Conservation (phyloP, 2,329 filamentous ascomycete species). For the Cordyceps tenuipes region DNA sequence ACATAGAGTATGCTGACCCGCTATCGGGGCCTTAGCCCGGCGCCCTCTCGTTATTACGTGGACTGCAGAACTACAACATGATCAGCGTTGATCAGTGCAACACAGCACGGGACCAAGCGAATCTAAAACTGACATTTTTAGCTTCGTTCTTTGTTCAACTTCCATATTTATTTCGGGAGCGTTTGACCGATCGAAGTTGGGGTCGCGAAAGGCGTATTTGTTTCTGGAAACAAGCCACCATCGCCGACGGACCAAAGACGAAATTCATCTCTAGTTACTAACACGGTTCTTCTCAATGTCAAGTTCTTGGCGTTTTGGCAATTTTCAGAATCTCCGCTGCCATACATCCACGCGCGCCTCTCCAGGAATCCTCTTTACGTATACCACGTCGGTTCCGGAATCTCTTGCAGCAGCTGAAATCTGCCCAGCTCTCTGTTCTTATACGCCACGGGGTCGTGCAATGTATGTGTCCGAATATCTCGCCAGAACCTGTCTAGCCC, state of each 20-base stretch:
- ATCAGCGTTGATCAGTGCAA: background rate
- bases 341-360: background rate
- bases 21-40: background rate
- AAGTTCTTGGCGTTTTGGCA: background rate
- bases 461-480: slow-evolving; percentile 55
- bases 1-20: background rate
- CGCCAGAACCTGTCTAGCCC: slow-evolving; percentile 59
- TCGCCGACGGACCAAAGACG: background rate
- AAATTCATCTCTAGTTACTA: background rate
- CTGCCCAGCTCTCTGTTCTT: slow-evolving; percentile 56
- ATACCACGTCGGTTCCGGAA: slow-evolving; percentile 54
- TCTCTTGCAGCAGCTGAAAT: slow-evolving; percentile 46
- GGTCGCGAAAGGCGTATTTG: background rate
- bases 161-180: background rate
- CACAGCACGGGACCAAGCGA: background rate
- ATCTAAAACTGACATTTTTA: background rate
- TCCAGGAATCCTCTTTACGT: slow-evolving; percentile 29
- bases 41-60: background rate
- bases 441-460: slow-evolving; percentile 61
- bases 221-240: background rate
- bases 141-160: background rate
- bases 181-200: background rate
- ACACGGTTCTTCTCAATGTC: no score
- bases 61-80: background rate
- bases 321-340: background rate